phyloP scores from a whole-genome alignment of 2,329 filamentous ascomycete genomes.

The Diaporthe citri region DNA sequence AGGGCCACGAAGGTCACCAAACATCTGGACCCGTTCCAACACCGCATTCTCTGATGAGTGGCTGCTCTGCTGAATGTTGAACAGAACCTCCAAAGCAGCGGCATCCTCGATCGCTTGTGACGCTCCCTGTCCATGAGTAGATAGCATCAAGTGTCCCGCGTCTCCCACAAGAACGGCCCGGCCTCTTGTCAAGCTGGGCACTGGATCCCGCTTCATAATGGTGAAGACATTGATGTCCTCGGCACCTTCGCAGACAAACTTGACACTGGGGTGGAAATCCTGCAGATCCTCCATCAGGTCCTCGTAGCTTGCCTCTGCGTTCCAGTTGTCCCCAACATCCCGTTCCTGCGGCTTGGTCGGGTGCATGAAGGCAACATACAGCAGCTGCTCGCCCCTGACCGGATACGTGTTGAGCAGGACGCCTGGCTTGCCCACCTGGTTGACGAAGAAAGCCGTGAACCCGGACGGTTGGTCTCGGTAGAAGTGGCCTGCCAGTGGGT shows the following conservation, averaged over 20 bases:
- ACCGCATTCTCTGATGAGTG: background rate
- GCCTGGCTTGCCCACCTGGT: conserved; percentile 10
- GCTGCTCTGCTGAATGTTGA: background rate
- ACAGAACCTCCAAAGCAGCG: conserved; percentile 13
- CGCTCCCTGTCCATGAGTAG: conserved; percentile 20
- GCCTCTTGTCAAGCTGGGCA: conserved; percentile 14
- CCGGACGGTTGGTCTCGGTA: conserved; percentile 4
- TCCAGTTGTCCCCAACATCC: conserved; percentile 15
- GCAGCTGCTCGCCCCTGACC: background rate
- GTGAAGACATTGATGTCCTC: conserved; percentile 17
- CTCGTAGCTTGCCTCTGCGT: conserved; percentile 11
- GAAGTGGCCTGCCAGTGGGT: conserved; percentile 2
- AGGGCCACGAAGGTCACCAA: conserved; percentile 19
- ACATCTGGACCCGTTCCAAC: conserved; percentile 20
- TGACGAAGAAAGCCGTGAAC: conserved; percentile 17
- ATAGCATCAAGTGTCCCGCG: conserved; percentile 17
- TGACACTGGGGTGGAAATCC: conserved; percentile 16
- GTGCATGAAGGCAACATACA: conserved; percentile 16
- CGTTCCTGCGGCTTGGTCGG: conserved; percentile 16
- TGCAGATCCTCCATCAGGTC: conserved; percentile 3
- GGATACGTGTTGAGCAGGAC: conserved; percentile 22
- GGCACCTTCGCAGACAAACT: conserved; percentile 15
- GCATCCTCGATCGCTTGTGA: conserved; percentile 14
- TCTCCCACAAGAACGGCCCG: conserved; percentile 7
- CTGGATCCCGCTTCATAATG: conserved; percentile 10